Percentiles rank a stretch among this genome's conserved stretches.
Conservation (phyloP, 768 basidiomycete genomes). For the Boletus rufocinnamomeus region DNA sequence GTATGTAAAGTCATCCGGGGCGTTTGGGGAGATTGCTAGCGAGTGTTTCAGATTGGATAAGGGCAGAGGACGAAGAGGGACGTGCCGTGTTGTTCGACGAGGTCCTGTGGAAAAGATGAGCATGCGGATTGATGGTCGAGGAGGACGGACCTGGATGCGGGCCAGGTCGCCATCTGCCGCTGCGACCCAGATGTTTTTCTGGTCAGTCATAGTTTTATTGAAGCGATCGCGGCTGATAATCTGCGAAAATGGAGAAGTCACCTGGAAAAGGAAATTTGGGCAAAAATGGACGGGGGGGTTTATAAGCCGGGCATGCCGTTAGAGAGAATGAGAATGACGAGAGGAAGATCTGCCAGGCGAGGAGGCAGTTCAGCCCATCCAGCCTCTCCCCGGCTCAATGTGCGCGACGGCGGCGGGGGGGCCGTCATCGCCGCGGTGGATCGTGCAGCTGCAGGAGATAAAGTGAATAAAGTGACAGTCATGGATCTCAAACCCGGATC, state of each 20-base stretch:
- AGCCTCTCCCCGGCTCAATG: not conserved
- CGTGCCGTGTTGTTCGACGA: slow-evolving; percentile 61
- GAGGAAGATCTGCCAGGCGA: slow-evolving; percentile 2
- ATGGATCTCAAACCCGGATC: slow-evolving; percentile 33
- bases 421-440: slow-evolving; percentile 3
- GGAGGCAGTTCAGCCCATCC: not conserved
- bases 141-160: slow-evolving; percentile 65
- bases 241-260: slow-evolving; percentile 12
- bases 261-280: slow-evolving; percentile 31
- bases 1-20: slow-evolving; percentile 71
- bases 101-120: slow-evolving; percentile 42
- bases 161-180: slow-evolving; percentile 85
- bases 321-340: not conserved
- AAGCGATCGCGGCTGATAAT: slow-evolving; percentile 22
- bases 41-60: slow-evolving; percentile 33
- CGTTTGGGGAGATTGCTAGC: slow-evolving; percentile 67
- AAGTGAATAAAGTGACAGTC: not conserved
- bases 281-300: not conserved
- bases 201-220: slow-evolving; percentile 33
- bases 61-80: slow-evolving; percentile 27
- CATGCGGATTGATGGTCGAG: not conserved
- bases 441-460: not conserved
- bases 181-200: slow-evolving; percentile 88
- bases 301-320: slow-evolving; percentile 11
- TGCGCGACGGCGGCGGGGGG: not conserved